A percentile compares a stretch with the other conserved stretches of the same genome.
These are phyloP conservation scores for Epichloe aotearoae DNA, from an alignment of 2,329 filamentous ascomycete genomes.

Conservation along the genomic window DNA sequence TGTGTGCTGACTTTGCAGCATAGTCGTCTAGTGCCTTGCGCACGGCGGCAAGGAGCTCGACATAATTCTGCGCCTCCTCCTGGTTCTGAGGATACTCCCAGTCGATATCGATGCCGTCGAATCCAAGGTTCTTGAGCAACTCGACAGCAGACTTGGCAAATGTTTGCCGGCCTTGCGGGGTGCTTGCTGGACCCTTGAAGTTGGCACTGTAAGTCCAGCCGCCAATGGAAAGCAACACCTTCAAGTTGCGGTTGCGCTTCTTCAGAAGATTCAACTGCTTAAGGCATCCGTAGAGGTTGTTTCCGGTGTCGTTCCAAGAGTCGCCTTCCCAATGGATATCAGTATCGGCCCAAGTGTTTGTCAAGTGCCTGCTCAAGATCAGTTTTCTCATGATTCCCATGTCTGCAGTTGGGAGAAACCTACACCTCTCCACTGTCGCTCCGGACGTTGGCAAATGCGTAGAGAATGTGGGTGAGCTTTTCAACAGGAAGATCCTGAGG, in stretches of 20 bases:
- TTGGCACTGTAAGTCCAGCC: conserved; percentile 88
- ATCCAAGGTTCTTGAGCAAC: conserved; percentile 67
- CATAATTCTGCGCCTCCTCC: conserved; percentile 42
- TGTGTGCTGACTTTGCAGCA: conserved; percentile 25
- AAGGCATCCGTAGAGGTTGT: conserved; percentile 75
- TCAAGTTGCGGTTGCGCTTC: conserved; percentile 66
- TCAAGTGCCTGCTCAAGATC: conserved; percentile 29
- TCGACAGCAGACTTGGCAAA: conserved; percentile 67
- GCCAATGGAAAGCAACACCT: conserved; percentile 74
- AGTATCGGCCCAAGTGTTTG: conserved; percentile 50
- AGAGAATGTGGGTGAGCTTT: conserved; percentile 78
- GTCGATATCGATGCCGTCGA: conserved; percentile 58
- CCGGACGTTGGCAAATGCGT: conserved; percentile 78
- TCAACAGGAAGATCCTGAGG: conserved; percentile 72
- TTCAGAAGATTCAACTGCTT: conserved; percentile 85
- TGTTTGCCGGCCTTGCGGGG: conserved; percentile 48
- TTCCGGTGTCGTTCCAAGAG: conserved; percentile 57
- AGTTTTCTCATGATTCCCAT: background rate
- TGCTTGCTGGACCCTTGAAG: conserved; percentile 64
- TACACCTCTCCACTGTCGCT: conserved; percentile 69
- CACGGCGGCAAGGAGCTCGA: conserved; percentile 43
- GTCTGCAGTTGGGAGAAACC: conserved; percentile 6
- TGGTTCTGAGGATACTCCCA: conserved; percentile 52
- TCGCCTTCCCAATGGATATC: conserved; percentile 64
- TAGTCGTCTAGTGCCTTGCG: conserved; percentile 47